A percentile compares a stretch with the other conserved stretches of the same genome.
phyloP scores from a whole-genome alignment of 441 rosid species.

The Pelargonium citronellum region DNA sequence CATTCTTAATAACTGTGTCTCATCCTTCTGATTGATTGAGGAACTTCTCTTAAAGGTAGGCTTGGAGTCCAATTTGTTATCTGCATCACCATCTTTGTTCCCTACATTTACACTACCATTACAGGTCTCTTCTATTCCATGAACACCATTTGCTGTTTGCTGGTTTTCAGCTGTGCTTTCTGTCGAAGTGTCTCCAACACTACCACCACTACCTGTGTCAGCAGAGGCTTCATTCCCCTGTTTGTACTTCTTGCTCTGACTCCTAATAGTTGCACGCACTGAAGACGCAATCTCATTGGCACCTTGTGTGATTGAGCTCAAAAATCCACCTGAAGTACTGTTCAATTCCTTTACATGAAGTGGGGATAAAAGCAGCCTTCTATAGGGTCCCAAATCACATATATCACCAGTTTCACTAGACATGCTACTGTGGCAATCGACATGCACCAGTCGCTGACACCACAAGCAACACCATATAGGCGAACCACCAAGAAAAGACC shows the following conservation, averaged over 20 bases:
- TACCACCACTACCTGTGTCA: conserved; percentile 50
- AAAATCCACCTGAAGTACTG: conserved; percentile 57
- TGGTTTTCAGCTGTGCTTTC: conserved; percentile 58
- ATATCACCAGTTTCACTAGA: conserved; percentile 67
- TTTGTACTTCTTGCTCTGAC: conserved; percentile 75
- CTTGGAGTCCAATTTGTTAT: conserved; percentile 44
- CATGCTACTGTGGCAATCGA: conserved; percentile 79
- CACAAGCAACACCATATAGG: conserved; percentile 98
- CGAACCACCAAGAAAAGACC: conserved; percentile 94
- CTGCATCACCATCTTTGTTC: conserved; percentile 34
- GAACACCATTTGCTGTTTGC: conserved; percentile 38
- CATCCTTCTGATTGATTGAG: conserved; percentile 67
- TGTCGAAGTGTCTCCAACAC: conserved; percentile 43
- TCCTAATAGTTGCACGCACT: conserved; percentile 84
- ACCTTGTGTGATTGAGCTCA: conserved; percentile 90
- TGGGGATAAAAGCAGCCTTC: conserved; percentile 80
- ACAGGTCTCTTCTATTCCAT: conserved; percentile 43
- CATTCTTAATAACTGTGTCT: conserved; percentile 49
- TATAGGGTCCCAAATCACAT: conserved; percentile 79
- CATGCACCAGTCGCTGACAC: conserved; percentile 95
- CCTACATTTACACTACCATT: conserved; percentile 35
- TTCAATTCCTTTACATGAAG: conserved; percentile 70
- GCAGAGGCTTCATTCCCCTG: conserved; percentile 50
- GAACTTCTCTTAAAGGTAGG: conserved; percentile 55
- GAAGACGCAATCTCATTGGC: conserved; percentile 93